A percentile compares a stretch with the other conserved stretches of the same genome.
These are phyloP conservation scores for Phytophthora vignae DNA, from an alignment of 352 stramenopile genomes.

Conservation along the genomic window DNA sequence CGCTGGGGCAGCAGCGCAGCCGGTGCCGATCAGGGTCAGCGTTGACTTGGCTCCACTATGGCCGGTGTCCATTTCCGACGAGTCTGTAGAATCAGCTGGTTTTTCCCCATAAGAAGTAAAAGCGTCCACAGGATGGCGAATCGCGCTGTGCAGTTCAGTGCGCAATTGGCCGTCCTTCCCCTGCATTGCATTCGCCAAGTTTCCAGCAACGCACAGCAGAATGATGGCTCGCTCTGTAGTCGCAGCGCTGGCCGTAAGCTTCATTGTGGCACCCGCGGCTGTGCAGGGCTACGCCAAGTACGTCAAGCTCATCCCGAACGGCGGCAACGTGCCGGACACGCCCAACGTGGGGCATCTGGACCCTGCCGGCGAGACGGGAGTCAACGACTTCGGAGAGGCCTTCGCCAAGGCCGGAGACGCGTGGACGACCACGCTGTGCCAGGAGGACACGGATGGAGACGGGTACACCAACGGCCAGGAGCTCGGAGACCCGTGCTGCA, in stretches of 20 bases:
- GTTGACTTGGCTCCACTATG: conserved; percentile 24
- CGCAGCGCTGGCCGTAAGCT: conserved; percentile 8
- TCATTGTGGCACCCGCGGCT: conserved; percentile 14
- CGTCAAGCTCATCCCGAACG: conserved; percentile 62
- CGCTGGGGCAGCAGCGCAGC: conserved; percentile 2
- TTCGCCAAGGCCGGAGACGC: conserved; percentile 55
- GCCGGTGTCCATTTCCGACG: background rate
- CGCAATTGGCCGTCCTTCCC: background rate
- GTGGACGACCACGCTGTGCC: conserved; percentile 66
- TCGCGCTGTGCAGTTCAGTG: conserved; percentile 9
- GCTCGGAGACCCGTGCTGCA: conserved; percentile 86
- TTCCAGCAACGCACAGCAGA: conserved; percentile 3
- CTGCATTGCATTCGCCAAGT: conserved; percentile 24
- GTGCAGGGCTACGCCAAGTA: conserved; percentile 55
- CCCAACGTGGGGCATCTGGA: conserved; percentile 67
- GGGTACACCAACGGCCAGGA: conserved; percentile 88
- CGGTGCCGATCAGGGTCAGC: conserved; percentile 7
- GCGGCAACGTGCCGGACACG: conserved; percentile 49
- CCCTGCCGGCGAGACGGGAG: conserved; percentile 44
- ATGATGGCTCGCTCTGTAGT: conserved; percentile 20
- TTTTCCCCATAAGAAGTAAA: conserved; percentile 36
- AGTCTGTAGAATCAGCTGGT: conserved; percentile 23
- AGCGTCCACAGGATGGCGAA: conserved; percentile 28
- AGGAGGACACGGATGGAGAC: conserved; percentile 79
- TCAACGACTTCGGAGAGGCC: conserved; percentile 75